Evolutionary conservation across 1,139 yeast species (phyloP).

Genomic region (Saccharomyces pastorianus): DNA sequence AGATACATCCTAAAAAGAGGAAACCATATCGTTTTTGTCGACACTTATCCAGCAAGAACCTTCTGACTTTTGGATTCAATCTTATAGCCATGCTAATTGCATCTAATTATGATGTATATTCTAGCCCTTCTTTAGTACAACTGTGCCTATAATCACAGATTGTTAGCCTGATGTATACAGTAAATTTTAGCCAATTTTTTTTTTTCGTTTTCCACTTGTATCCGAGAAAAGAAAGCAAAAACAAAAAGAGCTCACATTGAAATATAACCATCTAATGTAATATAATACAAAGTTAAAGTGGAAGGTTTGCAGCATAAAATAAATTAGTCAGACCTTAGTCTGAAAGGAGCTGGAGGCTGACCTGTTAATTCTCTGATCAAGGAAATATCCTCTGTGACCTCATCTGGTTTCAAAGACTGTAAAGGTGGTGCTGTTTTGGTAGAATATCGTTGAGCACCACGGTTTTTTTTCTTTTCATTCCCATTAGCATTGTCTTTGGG

Average conservation of each 20-base stretch:
- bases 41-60: not conserved
- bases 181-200: not conserved
- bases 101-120: not conserved
- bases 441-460: conserved; percentile 27
- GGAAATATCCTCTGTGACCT: conserved; percentile 31
- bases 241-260: not conserved
- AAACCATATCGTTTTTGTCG: not conserved
- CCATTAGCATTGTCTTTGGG: conserved; percentile 7
- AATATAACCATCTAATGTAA: not conserved
- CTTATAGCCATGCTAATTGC: not conserved
- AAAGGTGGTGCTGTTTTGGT: conserved; percentile 32
- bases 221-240: not conserved
- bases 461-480: conserved; percentile 22
- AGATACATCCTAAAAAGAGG: not conserved
- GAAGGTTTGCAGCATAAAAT: not conserved
- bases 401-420: conserved; percentile 27
- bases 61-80: not conserved
- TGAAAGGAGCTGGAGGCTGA: conserved; percentile 30
- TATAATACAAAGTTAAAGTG: not conserved
- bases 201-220: not conserved
- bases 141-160: not conserved
- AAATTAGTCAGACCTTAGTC: conserved; percentile 4
- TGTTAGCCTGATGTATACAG: not conserved
- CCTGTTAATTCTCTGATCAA: conserved; percentile 27
- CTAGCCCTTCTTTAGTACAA: not conserved